Evolutionary conservation across 148 eudicot genomes (phyloP), one percentile per base, ranked within the genome.

Genomic region (Arctostaphylos glauca): DNA sequence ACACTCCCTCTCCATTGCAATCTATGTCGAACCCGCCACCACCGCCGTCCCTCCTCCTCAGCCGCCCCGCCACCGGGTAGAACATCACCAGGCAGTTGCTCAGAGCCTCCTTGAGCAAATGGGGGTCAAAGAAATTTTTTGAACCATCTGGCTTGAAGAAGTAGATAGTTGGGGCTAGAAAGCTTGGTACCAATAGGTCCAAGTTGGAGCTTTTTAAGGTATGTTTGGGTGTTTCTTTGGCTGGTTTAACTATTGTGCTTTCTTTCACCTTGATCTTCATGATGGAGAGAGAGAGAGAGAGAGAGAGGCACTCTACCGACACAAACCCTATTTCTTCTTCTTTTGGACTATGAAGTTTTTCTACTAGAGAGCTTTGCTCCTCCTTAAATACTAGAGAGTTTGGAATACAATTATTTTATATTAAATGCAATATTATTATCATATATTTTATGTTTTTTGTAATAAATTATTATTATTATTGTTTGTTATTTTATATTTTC

Each of bases 21-120:
- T 82, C 31, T 14, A 82, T 66, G 14, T 48, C 84, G 5, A 82
- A 23, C 1, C 84, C 14, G 1, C 80, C 84, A 14, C 10, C n/a
- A 4, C 56, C 76, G 2, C 52, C 80, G 55, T 68, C 66, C 66
- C 66, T 59, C 3, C 1, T 76, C 15, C 31, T 23, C 3, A 82
- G 21, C 25, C 84, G 84, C 0, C 84, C 84, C 0, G 84, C 84
- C 80, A 82, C 53, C 13, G 84, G 84, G n/a, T 56, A 82, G 16
- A 82, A 82, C 3, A 62, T 13, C 8, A 76, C 80, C 2, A 82
- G 84, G 19, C 52, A 77, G 0, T 49, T 43, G 74, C 80, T 68
- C 31, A 82, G 31, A 10, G 84, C 44, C 25, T 82, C 60, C 44
- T 77, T 77, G 25, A 82, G 73, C 9, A 38, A 25, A 3, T 7